phyloP scores from a whole-genome alignment of 2,329 filamentous ascomycete species.

The Fusarium cyanostomum region DNA sequence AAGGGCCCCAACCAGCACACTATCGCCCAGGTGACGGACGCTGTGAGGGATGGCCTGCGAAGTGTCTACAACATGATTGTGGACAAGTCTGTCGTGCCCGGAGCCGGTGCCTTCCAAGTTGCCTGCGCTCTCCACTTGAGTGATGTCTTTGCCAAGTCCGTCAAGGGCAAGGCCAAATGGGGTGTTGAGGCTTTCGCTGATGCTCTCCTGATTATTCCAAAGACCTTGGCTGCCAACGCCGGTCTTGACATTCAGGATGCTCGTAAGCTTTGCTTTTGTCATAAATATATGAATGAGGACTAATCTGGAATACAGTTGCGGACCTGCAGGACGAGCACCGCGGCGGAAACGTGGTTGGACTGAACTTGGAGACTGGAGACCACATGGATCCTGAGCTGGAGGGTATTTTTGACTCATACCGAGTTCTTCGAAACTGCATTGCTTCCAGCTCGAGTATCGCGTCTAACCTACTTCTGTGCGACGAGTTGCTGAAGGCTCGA shows the following conservation, averaged over 20 bases:
- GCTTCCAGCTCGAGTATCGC: conserved; percentile 95
- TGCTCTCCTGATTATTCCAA: conserved; percentile 93
- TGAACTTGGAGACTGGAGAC: conserved; percentile 87
- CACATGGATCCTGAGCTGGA: conserved; percentile 95
- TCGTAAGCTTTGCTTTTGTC: conserved; percentile 65
- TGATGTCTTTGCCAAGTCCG: conserved; percentile 84
- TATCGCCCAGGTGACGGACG: conserved; percentile 95
- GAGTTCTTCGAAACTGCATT: conserved; percentile 91
- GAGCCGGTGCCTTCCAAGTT: conserved; percentile 94
- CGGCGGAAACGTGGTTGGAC: conserved; percentile 85
- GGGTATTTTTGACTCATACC: conserved; percentile 95
- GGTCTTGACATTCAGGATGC: conserved; percentile 97
- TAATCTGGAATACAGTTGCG: conserved; percentile 68
- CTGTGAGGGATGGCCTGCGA: conserved; percentile 91
- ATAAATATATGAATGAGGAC: conserved; percentile 7
- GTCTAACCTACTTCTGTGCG: conserved; percentile 92
- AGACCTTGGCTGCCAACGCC: conserved; percentile 94
- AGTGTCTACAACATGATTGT: conserved; percentile 99
- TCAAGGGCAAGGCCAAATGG: conserved; percentile 98
- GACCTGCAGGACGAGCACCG: conserved; percentile 84
- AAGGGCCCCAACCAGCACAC: conserved; percentile 98
- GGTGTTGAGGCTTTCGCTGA: conserved; percentile 96
- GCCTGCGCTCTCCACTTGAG: conserved; percentile 90
- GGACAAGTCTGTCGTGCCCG: conserved; percentile 94
- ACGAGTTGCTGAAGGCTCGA: conserved; percentile 96